Base-by-base conservation (phyloP, 1,139 yeast genomes). In the Spencermartinsiella ligniputridi region DNA sequence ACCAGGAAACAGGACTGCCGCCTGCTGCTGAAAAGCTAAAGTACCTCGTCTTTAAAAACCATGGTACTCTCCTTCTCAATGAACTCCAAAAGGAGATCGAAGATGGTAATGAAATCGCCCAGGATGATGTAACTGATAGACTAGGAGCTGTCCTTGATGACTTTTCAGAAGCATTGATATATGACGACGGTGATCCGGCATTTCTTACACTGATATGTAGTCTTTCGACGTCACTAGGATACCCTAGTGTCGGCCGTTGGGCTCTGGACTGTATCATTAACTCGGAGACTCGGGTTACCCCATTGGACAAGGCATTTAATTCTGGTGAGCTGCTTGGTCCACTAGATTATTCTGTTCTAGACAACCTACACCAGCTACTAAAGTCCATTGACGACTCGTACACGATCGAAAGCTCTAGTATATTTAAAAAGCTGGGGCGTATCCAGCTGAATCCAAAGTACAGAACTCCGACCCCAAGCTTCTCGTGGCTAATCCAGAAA, bases 31-130 rank as follows among this genome's bases (percentile, higher is more conserved):
- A 82, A 54, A 74, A 81, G 6, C 69, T 92, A 37, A 74, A 95
- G 44, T 89, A 86, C 59, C 69, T 90, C 54, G 84, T 85, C 0
- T 81, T 81, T 61, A 74, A 96, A 52, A 92, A 92, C 60, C 70
- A 95, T 47, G 96, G 96, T 0, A 73, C 87, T 51, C 70, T 87
- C 33, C 76, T 81, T 50, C 72, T 84, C 46, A 75, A 77, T 27
- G 77, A 79, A 42, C 63, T 80, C 43, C 55, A 46, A 45, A 43
- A 41, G 18, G 65, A 62, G 3, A 49, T 51, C n/a, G 51, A 47
- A 18, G 29, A 27, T 1, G 42, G 55, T 13, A 41, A 40, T 3
- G 45, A 52, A 17, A 6, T 27, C 6, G 15, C 15, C n/a, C 32
- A 6, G 13, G 60, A 55, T 3, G 57, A 57, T 18, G 45, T 62